A percentile compares a stretch with the other conserved stretches of the same genome.
Conservation (phyloP, 169 alveolate species). For the Plasmodium gonderi region DNA sequence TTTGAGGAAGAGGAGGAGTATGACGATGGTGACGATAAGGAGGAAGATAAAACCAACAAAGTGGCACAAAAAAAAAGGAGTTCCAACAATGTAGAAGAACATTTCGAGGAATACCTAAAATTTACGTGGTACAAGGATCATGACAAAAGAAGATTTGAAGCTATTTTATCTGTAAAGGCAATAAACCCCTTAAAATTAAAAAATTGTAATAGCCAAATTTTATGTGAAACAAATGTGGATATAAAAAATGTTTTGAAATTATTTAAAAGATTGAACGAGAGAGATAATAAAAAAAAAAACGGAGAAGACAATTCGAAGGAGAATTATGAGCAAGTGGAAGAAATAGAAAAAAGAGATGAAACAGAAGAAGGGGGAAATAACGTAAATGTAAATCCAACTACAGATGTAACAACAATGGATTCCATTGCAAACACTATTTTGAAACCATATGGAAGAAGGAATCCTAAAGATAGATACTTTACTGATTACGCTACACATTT, state of each 20-base stretch:
- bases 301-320: not conserved
- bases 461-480: not conserved
- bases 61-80: not conserved
- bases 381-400: not conserved
- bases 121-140: constrained; percentile 42
- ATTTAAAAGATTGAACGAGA: not conserved
- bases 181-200: constrained; percentile 24
- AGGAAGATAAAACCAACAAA: not conserved
- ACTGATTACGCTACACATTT: constrained; percentile 36
- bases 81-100: not conserved
- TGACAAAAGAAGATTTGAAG: not conserved
- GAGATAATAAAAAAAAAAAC: not conserved
- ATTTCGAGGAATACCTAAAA: constrained; percentile 14
- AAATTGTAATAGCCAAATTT: constrained; percentile 16
- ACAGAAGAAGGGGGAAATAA: not conserved
- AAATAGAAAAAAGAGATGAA: not conserved
- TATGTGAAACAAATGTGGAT: constrained; percentile 35
- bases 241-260: constrained; percentile 18
- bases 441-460: not conserved
- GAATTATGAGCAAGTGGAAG: not conserved
- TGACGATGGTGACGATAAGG: not conserved
- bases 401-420: not conserved
- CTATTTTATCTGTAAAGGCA: constrained; percentile 32
- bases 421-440: not conserved
- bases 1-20: not conserved